Percentiles rank a stretch among this genome's conserved stretches.
phyloP scores from a whole-genome alignment of 208 protist genomes.

The Leishmania tarentolae region DNA sequence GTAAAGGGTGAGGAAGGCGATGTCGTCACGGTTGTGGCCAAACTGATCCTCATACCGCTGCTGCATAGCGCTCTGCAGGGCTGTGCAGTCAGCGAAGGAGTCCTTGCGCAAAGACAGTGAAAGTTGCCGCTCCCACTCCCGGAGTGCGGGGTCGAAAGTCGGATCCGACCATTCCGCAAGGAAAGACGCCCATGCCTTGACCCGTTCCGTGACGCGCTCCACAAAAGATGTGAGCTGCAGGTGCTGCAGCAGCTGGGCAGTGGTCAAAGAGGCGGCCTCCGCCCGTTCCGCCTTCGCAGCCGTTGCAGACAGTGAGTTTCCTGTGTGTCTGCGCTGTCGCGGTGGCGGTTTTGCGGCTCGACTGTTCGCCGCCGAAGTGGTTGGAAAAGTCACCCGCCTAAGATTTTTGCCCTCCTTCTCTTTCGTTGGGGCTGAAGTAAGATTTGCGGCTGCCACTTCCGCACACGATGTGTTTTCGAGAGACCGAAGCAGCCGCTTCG shows the following conservation, averaged over 20 bases:
- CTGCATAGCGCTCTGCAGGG: constrained; percentile 34
- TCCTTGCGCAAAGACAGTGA: constrained; percentile 32
- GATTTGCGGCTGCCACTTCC: too few species aligned
- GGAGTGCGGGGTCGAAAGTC: constrained; percentile 35
- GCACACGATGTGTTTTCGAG: background rate
- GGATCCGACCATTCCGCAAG: constrained; percentile 35
- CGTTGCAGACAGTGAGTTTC: background rate
- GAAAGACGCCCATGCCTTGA: constrained; percentile 27
- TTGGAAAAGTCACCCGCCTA: background rate
- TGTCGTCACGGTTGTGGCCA: constrained; percentile 11
- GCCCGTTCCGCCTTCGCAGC: background rate
- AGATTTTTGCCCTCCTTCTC: background rate
- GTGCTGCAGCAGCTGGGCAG: constrained; percentile 19
- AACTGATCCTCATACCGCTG: constrained; percentile 43
- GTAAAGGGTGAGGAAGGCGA: constrained; percentile 54
- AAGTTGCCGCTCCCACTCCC: constrained; percentile 40
- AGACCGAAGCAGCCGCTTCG: constrained; percentile 14
- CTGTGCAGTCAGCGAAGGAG: constrained; percentile 48
- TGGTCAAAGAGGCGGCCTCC: constrained; percentile 11
- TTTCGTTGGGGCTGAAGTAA: background rate
- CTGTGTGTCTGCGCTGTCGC: background rate
- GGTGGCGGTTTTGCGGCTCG: background rate
- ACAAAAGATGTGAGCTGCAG: constrained; percentile 24
- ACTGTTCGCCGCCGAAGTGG: background rate
- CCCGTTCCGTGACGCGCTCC: constrained; percentile 16